Evolutionary conservation across 164 flowering plant species (phyloP).

Genomic region (Kalanchoe fedtschenkoi): DNA sequence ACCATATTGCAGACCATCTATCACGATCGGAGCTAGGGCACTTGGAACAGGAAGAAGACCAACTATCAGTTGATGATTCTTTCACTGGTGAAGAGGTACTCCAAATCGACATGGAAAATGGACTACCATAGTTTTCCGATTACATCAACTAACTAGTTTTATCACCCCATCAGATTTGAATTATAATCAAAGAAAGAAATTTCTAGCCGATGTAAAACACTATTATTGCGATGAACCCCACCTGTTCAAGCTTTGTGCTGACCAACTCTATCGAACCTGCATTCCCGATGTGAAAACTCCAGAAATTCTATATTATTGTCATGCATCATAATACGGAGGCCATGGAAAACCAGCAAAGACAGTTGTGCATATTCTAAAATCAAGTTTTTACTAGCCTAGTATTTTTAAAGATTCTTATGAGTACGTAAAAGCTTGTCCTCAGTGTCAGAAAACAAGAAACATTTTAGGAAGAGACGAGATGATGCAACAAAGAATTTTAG

Average conservation of each 20-base stretch:
- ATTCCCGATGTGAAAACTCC: too few relatives aligned
- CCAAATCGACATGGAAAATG: too few relatives aligned
- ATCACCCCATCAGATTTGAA: too few relatives aligned
- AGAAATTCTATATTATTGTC: not conserved
- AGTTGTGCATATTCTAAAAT: constrained; percentile 5
- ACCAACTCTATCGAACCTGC: too few relatives aligned
- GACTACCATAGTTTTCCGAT: too few relatives aligned
- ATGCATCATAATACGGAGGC: not conserved
- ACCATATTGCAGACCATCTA: not conserved
- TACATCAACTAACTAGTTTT: too few relatives aligned
- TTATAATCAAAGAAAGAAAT: too few relatives aligned
- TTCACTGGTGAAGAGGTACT: not conserved
- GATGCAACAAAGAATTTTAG: not conserved
- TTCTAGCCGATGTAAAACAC: too few relatives aligned
- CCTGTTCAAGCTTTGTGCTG: too few relatives aligned
- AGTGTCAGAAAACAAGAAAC: constrained; percentile 6
- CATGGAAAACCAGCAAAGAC: not conserved
- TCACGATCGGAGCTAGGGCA: not conserved
- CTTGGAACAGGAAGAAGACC: not conserved
- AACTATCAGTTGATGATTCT: not conserved
- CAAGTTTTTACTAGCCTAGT: constrained; percentile 6
- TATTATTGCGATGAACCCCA: too few relatives aligned
- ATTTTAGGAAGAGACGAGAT: constrained; percentile 1
- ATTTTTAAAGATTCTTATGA: constrained; percentile 6
- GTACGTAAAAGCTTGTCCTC: not conserved